Base-by-base conservation (phyloP, 257 asterid genomes). In the Mentha longifolia region DNA sequence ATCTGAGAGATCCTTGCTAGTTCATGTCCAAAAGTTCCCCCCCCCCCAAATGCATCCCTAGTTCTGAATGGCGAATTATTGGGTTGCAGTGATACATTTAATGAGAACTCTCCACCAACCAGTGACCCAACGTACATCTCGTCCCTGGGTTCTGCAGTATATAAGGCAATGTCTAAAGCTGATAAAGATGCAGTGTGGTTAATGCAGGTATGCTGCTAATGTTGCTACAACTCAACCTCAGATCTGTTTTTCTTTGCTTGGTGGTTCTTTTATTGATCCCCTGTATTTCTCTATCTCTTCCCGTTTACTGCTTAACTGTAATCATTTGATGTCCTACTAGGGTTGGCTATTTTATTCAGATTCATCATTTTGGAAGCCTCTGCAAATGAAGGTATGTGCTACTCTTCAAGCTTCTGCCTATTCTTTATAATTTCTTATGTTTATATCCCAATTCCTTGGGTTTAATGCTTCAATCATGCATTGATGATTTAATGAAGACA, bases 311-410 rank as follows among this genome's bases (percentile, higher is more conserved):
- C 74, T 61, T 28, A 43, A 37, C n/a, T 42, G 43, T 63, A 73
- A 35, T 42, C 46, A 14, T 50, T 66, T 46, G 67, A 71, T 81
- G 65, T 73, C 59, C 74, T 72, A 78, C 67, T 85, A 94, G 99
- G 99, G 99, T 28, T 94, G 99, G 99, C 89, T 94, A 61, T 94
- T 94, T 82, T 91, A 88, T 78, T 84, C 99, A 30, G 95, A 94
- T 65, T 88, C 98, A 41, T 78, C 89, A 42, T 94, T 88, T 82
- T 94, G 99, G 99, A 88, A 91, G 75, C 96, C 99, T 57, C 93
- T 96, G 39, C 99, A 94, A 82, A 91, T 94, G 97, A 83, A 94
- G 92, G 99, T 94, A 82, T 43, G 79, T n/a, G 16, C 45, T 76
- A 60, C 65, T 47, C 65, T 52, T 52, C 59, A 52, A 22, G 15